These are phyloP conservation scores for Selaginella moellendorffii DNA, from an alignment of 75 land plant species.

Conservation along the genomic window DNA sequence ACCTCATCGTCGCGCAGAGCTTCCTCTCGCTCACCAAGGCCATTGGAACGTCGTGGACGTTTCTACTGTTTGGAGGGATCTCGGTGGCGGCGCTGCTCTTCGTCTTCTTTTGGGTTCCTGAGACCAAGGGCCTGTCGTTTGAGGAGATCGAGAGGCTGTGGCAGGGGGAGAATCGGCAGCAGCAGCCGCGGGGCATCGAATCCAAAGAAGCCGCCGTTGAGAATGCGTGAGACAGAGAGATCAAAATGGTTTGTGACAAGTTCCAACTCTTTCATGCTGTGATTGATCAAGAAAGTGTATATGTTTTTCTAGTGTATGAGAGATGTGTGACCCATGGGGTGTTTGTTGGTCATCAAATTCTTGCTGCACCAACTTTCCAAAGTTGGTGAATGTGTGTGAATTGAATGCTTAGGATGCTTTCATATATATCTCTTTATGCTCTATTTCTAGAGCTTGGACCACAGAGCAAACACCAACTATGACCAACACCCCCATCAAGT, in stretches of 20 bases:
- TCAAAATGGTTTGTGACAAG: not conserved
- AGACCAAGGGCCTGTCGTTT: conserved; percentile 22
- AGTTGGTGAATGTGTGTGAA: no score
- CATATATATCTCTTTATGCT: no score
- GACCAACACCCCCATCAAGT: no score
- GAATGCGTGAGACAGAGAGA: not conserved
- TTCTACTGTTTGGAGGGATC: conserved; percentile 11
- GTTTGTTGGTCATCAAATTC: no score
- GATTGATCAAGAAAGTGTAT: not conserved
- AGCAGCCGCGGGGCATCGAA: not conserved
- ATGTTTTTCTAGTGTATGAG: no score
- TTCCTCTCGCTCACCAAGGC: conserved; percentile 16
- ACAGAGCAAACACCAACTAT: no score
- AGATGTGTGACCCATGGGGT: no score
- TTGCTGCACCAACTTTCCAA: no score
- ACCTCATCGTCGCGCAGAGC: conserved; percentile 23
- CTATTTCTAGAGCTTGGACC: no score
- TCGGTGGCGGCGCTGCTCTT: conserved; percentile 15
- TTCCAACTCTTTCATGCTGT: not conserved
- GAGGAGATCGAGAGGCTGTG: conserved; percentile 15
- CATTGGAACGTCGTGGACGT: conserved; percentile 14
- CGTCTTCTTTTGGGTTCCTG: conserved; percentile 15
- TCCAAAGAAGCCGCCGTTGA: not conserved
- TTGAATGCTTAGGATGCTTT: no score
- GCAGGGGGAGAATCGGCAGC: not conserved